Base-by-base conservation (phyloP, 331 rosid species). In the Cydonia oblonga region DNA sequence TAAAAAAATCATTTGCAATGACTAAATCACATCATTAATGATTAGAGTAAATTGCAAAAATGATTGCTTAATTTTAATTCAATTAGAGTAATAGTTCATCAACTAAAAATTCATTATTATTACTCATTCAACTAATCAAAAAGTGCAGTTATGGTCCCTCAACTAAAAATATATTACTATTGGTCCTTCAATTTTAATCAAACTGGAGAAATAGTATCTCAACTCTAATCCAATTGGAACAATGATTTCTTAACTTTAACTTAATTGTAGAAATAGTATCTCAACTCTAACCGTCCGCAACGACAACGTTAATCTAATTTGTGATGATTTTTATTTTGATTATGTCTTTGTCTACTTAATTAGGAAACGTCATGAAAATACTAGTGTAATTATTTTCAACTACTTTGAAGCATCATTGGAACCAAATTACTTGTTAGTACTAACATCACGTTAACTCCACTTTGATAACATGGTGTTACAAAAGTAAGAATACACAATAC, bases 61-160 rank as follows among this genome's bases (percentile, higher is more conserved):
- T 10, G 4, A 2, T 5, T 0, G 0, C 0, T 38, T 38, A 38
- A 10, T 0, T 38, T 38, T 38, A 38, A 38, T 3, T 38, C 1
- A 1, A 38, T 38, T 38, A 0, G 0, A 2, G 4, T 0, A 1
- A 38, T 38, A 0, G 0, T 38, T 1, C 2, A 0, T 8, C 1
- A 38, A 9, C 1, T 38, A 0, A 38, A 33, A 33, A 33, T 33
- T 33, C 0, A 33, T 33, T 33, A 33, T 0, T 1, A 33, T 33
- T 33, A 2, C 10, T 7, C 38, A 0, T 0, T 0, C 1, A 38
- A 9, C 4, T 38, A 0, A 38, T 38, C 1, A 38, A 38, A 38
- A 38, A 1, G 4, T 38, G 44, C 4, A 38, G 3, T 10, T 38
- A 38, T 38, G 13, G 0, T 38, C 0, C 0, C 0, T 38, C 1